Evolutionary conservation across 2,329 filamentous ascomycete species (phyloP).

Genomic region (Sphaceloma murrayae): DNA sequence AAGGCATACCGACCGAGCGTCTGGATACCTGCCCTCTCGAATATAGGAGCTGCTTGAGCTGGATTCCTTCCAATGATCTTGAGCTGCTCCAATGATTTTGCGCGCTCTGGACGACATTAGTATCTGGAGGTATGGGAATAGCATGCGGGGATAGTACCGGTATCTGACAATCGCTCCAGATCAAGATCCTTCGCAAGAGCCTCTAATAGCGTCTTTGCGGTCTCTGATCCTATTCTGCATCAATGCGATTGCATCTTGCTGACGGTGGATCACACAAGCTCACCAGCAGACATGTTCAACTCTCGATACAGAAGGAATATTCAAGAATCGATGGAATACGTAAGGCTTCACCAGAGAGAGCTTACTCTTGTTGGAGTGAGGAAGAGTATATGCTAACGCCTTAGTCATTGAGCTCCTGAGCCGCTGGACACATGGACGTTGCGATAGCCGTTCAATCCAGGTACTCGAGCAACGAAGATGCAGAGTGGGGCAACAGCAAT

Average conservation of each 20-base stretch:
- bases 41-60: slow-evolving; percentile 67
- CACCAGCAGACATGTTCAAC: too few species aligned
- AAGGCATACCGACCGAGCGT: slow-evolving; percentile 66
- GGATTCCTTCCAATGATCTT: slow-evolving; percentile 71
- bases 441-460: slow-evolving; percentile 10
- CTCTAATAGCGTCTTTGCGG: slow-evolving; percentile 13
- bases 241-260: too few species aligned
- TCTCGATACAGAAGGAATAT: too few species aligned
- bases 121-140: not conserved
- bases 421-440: too few species aligned
- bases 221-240: too few species aligned
- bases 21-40: slow-evolving; percentile 69
- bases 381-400: too few species aligned
- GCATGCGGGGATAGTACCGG: slow-evolving; percentile 43
- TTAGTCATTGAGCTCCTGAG: not conserved
- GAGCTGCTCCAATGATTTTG: slow-evolving; percentile 50
- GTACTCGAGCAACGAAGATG: slow-evolving; percentile 8
- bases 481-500: not conserved
- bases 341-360: too few species aligned
- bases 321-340: too few species aligned
- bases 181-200: slow-evolving; percentile 52
- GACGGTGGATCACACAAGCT: too few species aligned
- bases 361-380: too few species aligned
- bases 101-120: slow-evolving; percentile 45
- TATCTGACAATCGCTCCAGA: slow-evolving; percentile 47